Conservation (phyloP, 75 land plant species). For the Ceratopteris richardii region DNA sequence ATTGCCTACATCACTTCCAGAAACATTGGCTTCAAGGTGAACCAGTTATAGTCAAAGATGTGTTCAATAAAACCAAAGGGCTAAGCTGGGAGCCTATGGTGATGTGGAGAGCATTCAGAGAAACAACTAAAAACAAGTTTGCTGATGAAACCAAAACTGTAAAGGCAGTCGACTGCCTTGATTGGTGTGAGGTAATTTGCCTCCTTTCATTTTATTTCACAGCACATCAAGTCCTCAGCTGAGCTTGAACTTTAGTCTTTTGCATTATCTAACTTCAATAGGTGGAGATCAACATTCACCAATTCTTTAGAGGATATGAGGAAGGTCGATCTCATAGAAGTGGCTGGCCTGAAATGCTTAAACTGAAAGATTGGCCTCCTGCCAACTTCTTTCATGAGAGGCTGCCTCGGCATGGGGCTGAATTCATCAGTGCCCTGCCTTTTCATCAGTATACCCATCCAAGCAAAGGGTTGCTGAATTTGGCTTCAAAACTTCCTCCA, state of each 20-base stretch:
- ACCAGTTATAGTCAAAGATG: slow-evolving; percentile 65
- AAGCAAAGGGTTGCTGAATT: slow-evolving; percentile 59
- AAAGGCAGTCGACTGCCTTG: slow-evolving; percentile 43
- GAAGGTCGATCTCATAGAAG: slow-evolving; percentile 53
- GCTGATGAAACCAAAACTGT: slow-evolving; percentile 26
- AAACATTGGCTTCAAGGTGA: slow-evolving; percentile 75
- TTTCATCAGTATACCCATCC: slow-evolving; percentile 77
- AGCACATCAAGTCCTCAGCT: background rate
- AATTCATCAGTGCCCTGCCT: slow-evolving; percentile 56
- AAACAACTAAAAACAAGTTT: slow-evolving; percentile 22
- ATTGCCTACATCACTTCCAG: slow-evolving; percentile 47
- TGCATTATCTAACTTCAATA: slow-evolving; percentile 5
- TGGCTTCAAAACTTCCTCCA: slow-evolving; percentile 67
- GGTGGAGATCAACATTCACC: slow-evolving; percentile 69
- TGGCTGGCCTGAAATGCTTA: slow-evolving; percentile 81
- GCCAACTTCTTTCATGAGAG: slow-evolving; percentile 56
- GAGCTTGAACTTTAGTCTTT: background rate
- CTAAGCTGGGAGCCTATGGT: slow-evolving; percentile 71
- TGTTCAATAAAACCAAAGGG: slow-evolving; percentile 33
- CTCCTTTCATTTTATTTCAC: background rate
- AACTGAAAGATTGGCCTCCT: slow-evolving; percentile 92
- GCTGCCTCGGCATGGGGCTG: slow-evolving; percentile 68
- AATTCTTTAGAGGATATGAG: slow-evolving; percentile 71
- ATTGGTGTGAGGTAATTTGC: slow-evolving; percentile 61
- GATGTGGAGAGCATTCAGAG: slow-evolving; percentile 57